Evolutionary conservation across 2,329 filamentous ascomycete species (phyloP).

Genomic region (Alternaria sp.): DNA sequence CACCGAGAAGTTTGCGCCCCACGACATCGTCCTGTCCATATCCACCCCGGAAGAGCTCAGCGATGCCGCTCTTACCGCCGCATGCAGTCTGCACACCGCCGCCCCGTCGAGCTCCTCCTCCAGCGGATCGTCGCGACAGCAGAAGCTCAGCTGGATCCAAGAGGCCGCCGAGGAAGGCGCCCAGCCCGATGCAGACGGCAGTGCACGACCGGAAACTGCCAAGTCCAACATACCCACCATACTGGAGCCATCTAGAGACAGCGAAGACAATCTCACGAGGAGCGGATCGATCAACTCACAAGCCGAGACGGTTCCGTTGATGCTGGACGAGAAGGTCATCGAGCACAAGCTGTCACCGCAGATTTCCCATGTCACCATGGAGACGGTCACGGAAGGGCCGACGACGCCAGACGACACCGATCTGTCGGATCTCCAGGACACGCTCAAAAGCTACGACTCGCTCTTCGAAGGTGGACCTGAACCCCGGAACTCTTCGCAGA

Average conservation of each 20-base stretch:
- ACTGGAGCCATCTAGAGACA: slow-evolving; percentile 20
- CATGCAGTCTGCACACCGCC: slow-evolving; percentile 87
- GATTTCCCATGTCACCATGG: slow-evolving; percentile 30
- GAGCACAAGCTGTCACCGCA: slow-evolving; percentile 21
- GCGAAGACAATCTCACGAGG: slow-evolving; percentile 13
- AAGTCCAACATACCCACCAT: slow-evolving; percentile 32
- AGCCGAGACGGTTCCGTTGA: slow-evolving; percentile 22
- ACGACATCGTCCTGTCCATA: slow-evolving; percentile 85
- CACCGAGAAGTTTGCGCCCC: slow-evolving; percentile 74
- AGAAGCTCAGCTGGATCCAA: slow-evolving; percentile 87
- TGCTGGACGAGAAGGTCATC: slow-evolving; percentile 17
- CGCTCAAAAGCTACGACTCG: slow-evolving; percentile 41
- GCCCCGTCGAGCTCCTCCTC: slow-evolving; percentile 86
- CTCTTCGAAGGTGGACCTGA: slow-evolving; percentile 49
- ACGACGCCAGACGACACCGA: slow-evolving; percentile 26
- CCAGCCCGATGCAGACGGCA: slow-evolving; percentile 43
- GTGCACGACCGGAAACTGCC: slow-evolving; percentile 29
- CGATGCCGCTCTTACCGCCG: slow-evolving; percentile 85
- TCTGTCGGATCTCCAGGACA: slow-evolving; percentile 30
- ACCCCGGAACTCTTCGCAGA: slow-evolving; percentile 52
- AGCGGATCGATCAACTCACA: slow-evolving; percentile 18
- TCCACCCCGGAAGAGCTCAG: slow-evolving; percentile 77
- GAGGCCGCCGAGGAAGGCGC: slow-evolving; percentile 81
- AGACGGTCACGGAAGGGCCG: slow-evolving; percentile 28
- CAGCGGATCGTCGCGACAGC: slow-evolving; percentile 74